Conservation (phyloP, 2,329 filamentous ascomycete genomes). For the Trichoderma koningiopsis region DNA sequence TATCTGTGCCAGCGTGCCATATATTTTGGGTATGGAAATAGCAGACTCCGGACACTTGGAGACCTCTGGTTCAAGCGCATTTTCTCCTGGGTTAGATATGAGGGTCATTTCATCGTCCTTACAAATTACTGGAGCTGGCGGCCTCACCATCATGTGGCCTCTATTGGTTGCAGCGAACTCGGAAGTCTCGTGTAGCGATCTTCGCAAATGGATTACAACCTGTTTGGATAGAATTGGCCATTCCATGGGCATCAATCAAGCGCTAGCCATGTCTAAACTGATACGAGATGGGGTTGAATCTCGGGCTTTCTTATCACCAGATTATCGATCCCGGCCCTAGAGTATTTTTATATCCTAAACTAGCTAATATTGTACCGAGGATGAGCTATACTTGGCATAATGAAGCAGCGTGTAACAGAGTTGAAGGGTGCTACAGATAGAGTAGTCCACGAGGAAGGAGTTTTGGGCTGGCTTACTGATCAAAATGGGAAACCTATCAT, state of each 20-base stretch:
- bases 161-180: neutral
- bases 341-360: neutral
- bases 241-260: neutral
- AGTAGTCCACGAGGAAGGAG: neutral
- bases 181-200: neutral
- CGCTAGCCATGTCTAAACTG: neutral
- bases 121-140: neutral
- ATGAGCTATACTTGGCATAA: neutral
- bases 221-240: neutral
- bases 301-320: neutral
- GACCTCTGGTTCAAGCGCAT: neutral
- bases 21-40: neutral
- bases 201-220: neutral
- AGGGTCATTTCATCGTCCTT: neutral
- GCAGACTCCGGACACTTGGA: neutral
- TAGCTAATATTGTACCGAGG: neutral
- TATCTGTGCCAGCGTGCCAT: neutral
- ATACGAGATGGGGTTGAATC: neutral
- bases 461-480: no score
- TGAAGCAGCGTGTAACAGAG: no score
- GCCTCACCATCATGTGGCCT: constrained; percentile 3
- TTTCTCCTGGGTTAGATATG: neutral
- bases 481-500: no score
- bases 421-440: no score
- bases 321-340: neutral